phyloP scores from a whole-genome alignment of 768 basidiomycete species.

The Hericium rajendrae region DNA sequence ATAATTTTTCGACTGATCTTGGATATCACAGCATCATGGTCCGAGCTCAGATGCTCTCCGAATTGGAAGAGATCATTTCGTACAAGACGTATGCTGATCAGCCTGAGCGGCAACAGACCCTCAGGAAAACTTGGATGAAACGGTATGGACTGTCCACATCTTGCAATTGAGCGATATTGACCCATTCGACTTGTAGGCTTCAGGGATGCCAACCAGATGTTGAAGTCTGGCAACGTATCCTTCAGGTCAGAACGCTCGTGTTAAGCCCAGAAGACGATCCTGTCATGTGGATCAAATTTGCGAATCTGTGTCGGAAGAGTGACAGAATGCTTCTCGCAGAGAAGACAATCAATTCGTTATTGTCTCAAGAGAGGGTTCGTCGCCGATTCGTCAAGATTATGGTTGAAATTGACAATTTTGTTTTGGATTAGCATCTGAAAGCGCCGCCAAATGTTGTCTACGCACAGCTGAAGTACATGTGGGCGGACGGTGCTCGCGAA shows the following conservation, averaged over 20 bases:
- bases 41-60: constrained; percentile 96
- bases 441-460: constrained; percentile 96
- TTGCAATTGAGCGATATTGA: not conserved
- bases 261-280: constrained; percentile 90
- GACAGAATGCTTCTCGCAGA: constrained; percentile 93
- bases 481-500: constrained; percentile 75
- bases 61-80: constrained; percentile 93
- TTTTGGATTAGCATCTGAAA: constrained; percentile 34
- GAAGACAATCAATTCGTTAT: constrained; percentile 89
- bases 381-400: not conserved
- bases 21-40: constrained; percentile 70
- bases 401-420: not conserved
- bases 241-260: constrained; percentile 92
- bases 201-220: constrained; percentile 97
- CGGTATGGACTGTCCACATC: constrained; percentile 37
- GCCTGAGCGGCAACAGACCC: constrained; percentile 81
- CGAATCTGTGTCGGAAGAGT: constrained; percentile 91
- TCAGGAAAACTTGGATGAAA: constrained; percentile 96
- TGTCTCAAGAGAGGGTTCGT: constrained; percentile 62
- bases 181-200: constrained; percentile 39
- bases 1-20: constrained; percentile 3
- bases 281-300: constrained; percentile 98
- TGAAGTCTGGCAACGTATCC: constrained; percentile 96
- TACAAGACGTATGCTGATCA: constrained; percentile 95
- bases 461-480: constrained; percentile 91